Evolutionary conservation across 116 monocot genomes (phyloP), one percentile per base, ranked within the genome.

Genomic region (Posidonia oceanica): DNA sequence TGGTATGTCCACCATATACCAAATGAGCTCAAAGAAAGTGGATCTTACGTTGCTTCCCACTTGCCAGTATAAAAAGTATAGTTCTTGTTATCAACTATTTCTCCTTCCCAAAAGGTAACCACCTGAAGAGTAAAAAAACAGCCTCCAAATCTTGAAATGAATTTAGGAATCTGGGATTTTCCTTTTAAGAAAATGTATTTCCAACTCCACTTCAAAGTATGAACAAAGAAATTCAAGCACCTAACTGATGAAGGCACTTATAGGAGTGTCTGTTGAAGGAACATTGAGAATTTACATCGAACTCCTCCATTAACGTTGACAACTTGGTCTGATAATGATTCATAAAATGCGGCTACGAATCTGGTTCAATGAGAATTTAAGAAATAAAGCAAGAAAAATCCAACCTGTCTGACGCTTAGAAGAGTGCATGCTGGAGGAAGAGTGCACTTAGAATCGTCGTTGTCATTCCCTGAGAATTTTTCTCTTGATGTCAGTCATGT

Each of bases 81-180:
- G 74, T 89, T 98, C 76, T 84, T 92, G 21, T 75, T 75, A 77
- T 98, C 93, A 59, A 98, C 85, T 36, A 92, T 87, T 75, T 98
- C 97, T 79, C 97, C 97, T 69, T 92, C 89, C 97, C 97, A 98
- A 80, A 98, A 98, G 40, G 97, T 97, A 59, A 97, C 83, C 36
- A 97, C 97, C 97, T 89, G 69, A 70, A 69, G 67, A 69, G 20
- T 8, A 44, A 21, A 6, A 44, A 44, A 44, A 44, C 2, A 44
- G 44, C 44, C 44, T 44, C 44, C 44, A 44, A n/a, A 44, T 44
- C 44, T 44, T 44, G 44, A 44, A 7, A 44, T 44, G 44, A 44
- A 44, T 44, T 44, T 29, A 16, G 14, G n/a, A 59, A 17, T 17
- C 18, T 3, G 10, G 59, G 59, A 59, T 17, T 59, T 7, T 59